Base-by-base conservation (phyloP, 768 basidiomycete species). In the Boletus pseudo-olivaceus region DNA sequence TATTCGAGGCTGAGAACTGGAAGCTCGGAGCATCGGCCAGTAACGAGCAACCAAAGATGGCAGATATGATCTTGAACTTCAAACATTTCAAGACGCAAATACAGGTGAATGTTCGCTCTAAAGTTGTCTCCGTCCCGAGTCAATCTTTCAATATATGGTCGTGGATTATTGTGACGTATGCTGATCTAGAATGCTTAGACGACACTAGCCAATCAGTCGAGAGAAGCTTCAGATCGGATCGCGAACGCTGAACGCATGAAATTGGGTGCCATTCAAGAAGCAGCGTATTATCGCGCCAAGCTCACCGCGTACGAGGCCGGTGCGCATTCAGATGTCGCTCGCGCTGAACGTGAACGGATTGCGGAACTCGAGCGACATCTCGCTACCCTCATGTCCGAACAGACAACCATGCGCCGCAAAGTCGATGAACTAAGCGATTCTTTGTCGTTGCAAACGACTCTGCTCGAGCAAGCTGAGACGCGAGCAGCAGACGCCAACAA, bases 281-380 rank as follows among this genome's bases (percentile, higher is more conserved):
- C 95, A 3, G 92, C 94, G 1, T 98, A 89, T 74, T 97, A 94
- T 68, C 91, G 95, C 47, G 91, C 95, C 44, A 98, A 98, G 73
- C 75, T 96, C n/a, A 81, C 85, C 3, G 93, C 96, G 0, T 72
- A 92, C 47, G 97, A 98, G 67, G 73, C 81, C 1, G 78, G 81
- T 41, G 81, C 83, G 17, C 80, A 85, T 10, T 65, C 73, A 7
- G 94, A 96, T 33, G 64, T 84, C 2, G 72, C 76, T 32, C 84
- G 84, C 29, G 66, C 95, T 7, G 94, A 97, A 59, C 83, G 85
- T 11, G 88, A 93, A 47, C 90, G 93, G 35, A 71, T 85, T 19
- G 65, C 76, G 17, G 85, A 90, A 37, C 79, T 96, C 35, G 94
- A 96, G 67, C 77, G 77, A 26, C 84, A 87, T 56, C 69, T 93